Evolutionary conservation across 2,329 filamentous ascomycete species (phyloP).

Genomic region (Exophiala xenobiotica): DNA sequence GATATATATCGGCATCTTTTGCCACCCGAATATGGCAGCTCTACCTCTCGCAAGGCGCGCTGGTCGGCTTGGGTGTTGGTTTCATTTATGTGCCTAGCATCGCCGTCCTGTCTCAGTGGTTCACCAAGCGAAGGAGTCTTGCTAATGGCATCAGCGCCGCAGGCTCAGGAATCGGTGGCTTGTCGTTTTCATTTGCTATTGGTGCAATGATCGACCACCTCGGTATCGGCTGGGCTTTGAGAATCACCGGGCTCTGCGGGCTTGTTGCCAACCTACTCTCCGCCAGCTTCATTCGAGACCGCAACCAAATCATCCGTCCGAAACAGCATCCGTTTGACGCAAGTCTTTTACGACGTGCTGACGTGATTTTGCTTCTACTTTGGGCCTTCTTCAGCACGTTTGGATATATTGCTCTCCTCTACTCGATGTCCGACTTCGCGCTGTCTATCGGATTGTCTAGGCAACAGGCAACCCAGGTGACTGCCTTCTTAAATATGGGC

Average conservation of each 20-base stretch:
- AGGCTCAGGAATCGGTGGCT: slow-evolving; percentile 33
- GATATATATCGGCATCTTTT: slow-evolving; percentile 32
- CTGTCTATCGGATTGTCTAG: slow-evolving; percentile 42
- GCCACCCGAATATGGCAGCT: slow-evolving; percentile 26
- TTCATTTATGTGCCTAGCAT: slow-evolving; percentile 29
- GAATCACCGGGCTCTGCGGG: slow-evolving; percentile 30
- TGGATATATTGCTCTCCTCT: slow-evolving; percentile 50
- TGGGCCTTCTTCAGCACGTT: slow-evolving; percentile 50
- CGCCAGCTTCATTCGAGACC: slow-evolving; percentile 31
- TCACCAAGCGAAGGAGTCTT: slow-evolving; percentile 32
- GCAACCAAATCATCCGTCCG: slow-evolving; percentile 29
- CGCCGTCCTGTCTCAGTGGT: slow-evolving; percentile 33
- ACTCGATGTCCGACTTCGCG: slow-evolving; percentile 49
- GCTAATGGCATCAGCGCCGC: slow-evolving; percentile 32
- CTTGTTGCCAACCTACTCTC: slow-evolving; percentile 27
- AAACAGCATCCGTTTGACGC: slow-evolving; percentile 28
- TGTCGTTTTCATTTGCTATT: slow-evolving; percentile 31
- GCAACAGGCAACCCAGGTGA: slow-evolving; percentile 41
- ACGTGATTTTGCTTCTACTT: slow-evolving; percentile 27
- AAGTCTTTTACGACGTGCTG: slow-evolving; percentile 17
- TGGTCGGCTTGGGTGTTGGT: slow-evolving; percentile 31
- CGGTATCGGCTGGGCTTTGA: slow-evolving; percentile 31
- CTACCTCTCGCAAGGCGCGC: slow-evolving; percentile 30
- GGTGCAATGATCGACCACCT: slow-evolving; percentile 31
- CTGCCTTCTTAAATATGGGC: slow-evolving; percentile 48